A percentile compares a stretch with the other conserved stretches of the same genome.
Evolutionary conservation across 768 basidiomycete genomes (phyloP).

Genomic region (Panellus pusillus): DNA sequence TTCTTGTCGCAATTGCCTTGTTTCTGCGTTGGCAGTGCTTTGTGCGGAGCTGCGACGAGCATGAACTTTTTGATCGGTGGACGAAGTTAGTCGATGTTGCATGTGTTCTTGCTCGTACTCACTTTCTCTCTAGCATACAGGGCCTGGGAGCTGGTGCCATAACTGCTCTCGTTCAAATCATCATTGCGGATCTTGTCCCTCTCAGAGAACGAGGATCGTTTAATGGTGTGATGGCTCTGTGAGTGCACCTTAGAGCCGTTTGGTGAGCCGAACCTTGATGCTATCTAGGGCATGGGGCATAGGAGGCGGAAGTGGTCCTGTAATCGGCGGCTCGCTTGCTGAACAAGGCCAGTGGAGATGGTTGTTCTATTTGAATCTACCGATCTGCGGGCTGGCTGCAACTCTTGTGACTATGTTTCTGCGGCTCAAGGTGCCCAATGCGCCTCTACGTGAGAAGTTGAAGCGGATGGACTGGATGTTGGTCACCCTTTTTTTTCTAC

Average conservation of each 20-base stretch:
- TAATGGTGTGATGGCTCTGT: slow-evolving; percentile 38
- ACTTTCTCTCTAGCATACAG: background rate
- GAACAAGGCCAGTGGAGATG: slow-evolving; percentile 37
- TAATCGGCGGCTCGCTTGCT: slow-evolving; percentile 37
- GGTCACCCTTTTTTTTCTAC: background rate
- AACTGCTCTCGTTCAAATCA: slow-evolving; percentile 37
- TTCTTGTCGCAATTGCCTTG: slow-evolving; percentile 31
- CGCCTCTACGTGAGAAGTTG: slow-evolving; percentile 27
- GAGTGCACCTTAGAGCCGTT: slow-evolving; percentile 2
- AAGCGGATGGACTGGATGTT: slow-evolving; percentile 36
- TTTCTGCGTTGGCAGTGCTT: slow-evolving; percentile 44
- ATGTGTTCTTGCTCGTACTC: slow-evolving; percentile 28
- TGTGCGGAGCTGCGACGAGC: slow-evolving; percentile 41
- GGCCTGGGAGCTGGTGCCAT: slow-evolving; percentile 34
- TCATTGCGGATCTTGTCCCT: slow-evolving; percentile 48
- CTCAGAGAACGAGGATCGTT: slow-evolving; percentile 44
- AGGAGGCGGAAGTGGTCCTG: slow-evolving; percentile 34
- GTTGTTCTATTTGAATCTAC: slow-evolving; percentile 30
- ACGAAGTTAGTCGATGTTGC: slow-evolving; percentile 26
- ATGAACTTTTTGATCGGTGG: slow-evolving; percentile 45
- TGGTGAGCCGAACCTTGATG: slow-evolving; percentile 1
- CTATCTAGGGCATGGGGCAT: slow-evolving; percentile 33
- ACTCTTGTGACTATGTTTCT: slow-evolving; percentile 1
- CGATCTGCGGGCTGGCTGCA: slow-evolving; percentile 2
- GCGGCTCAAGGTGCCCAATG: slow-evolving; percentile 21